phyloP scores from a whole-genome alignment of 306 rosid species.

The Argentina anserina region DNA sequence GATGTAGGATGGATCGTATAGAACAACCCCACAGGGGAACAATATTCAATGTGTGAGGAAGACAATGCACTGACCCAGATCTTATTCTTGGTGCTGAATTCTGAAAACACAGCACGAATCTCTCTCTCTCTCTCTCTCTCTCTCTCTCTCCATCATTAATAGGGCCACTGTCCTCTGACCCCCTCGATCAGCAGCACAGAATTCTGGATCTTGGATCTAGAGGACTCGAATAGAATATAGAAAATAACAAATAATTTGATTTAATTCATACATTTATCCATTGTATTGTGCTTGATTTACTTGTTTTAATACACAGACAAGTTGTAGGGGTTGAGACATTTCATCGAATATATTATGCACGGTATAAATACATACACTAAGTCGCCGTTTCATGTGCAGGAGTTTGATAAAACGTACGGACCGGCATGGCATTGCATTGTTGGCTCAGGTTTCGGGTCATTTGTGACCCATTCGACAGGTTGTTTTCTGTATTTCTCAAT shows the following conservation, averaged over 20 bases:
- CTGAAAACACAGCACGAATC: conserved; percentile 9
- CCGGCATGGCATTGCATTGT: conserved; percentile 99
- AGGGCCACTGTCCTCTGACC: conserved; percentile 16
- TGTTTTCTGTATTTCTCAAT: conserved; percentile 87
- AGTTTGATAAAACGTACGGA: conserved; percentile 87
- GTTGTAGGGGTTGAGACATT: neutral
- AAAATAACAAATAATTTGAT: neutral
- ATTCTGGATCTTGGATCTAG: conserved; percentile 22
- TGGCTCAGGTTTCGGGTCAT: conserved; percentile 93
- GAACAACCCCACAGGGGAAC: conserved; percentile 4
- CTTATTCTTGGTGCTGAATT: neutral
- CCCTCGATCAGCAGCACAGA: neutral
- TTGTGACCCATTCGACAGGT: conserved; percentile 91
- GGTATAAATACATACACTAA: neutral
- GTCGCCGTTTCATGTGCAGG: conserved; percentile 42
- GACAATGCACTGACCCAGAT: conserved; percentile 4
- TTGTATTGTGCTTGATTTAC: too few species aligned
- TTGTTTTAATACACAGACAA: neutral
- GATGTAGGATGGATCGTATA: neutral
- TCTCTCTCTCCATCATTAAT: neutral
- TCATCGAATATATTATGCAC: neutral
- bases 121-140: neutral
- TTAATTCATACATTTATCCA: neutral
- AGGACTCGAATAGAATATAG: neutral
- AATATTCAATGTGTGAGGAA: conserved; percentile 8